phyloP scores from a whole-genome alignment of 108 stramenopile species.

The Nitzschia sp. region DNA sequence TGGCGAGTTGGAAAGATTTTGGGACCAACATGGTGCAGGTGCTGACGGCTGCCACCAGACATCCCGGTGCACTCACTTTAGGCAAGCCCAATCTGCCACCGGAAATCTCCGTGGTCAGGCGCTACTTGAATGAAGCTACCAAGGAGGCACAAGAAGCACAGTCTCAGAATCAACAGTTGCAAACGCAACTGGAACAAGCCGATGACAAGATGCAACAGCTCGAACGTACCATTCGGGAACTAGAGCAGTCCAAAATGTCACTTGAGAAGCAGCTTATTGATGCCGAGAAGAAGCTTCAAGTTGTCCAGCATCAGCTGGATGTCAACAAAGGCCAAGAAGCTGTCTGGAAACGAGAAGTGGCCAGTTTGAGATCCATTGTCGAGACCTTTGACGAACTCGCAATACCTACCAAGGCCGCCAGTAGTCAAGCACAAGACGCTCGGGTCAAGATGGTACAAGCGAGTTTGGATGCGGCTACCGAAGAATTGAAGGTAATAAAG shows the following conservation, averaged over 20 bases:
- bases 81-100: slow-evolving; percentile 34
- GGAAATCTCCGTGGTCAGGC: slow-evolving; percentile 55
- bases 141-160: slow-evolving; percentile 28
- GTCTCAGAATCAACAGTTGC: slow-evolving; percentile 28
- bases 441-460: slow-evolving; percentile 43
- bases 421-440: not conserved
- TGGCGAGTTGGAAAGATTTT: slow-evolving; percentile 57
- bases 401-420: not conserved
- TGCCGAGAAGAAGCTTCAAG: not conserved
- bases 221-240: slow-evolving; percentile 33
- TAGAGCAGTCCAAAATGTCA: slow-evolving; percentile 3
- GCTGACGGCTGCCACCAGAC: not conserved
- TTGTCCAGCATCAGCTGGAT: slow-evolving; percentile 16
- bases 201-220: slow-evolving; percentile 32
- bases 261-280: slow-evolving; percentile 8
- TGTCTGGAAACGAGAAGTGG: slow-evolving; percentile 77
- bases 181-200: slow-evolving; percentile 36
- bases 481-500: slow-evolving; percentile 55
- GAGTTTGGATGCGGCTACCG: slow-evolving; percentile 49
- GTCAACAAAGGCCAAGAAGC: slow-evolving; percentile 54
- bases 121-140: slow-evolving; percentile 48
- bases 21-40: slow-evolving; percentile 3
- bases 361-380: slow-evolving; percentile 57
- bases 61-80: not conserved
- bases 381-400: slow-evolving; percentile 65